A percentile compares a stretch with the other conserved stretches of the same genome.
These are phyloP conservation scores for Fusarium proliferatum DNA, from an alignment of 2,329 filamentous ascomycete genomes.

Conservation along the genomic window DNA sequence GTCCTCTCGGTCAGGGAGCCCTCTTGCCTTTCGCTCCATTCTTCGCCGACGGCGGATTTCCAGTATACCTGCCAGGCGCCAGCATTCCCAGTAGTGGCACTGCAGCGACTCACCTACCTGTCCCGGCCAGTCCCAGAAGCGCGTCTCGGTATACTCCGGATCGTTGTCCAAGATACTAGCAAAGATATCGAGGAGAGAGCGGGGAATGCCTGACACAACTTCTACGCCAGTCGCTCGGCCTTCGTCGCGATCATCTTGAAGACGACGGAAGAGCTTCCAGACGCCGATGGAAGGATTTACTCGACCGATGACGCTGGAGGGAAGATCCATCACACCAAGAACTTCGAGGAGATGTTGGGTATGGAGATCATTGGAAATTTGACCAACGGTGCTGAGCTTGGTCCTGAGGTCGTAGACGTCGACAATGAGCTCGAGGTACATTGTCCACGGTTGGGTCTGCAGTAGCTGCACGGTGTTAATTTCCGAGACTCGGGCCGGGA, in stretches of 20 bases:
- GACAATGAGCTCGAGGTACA: constrained; percentile 39
- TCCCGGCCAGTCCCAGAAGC: constrained; percentile 37
- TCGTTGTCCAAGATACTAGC: constrained; percentile 32
- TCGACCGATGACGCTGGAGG: constrained; percentile 33
- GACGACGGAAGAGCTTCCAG: constrained; percentile 37
- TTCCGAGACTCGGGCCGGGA: background rate
- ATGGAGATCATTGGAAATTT: constrained; percentile 22
- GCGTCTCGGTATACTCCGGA: constrained; percentile 33
- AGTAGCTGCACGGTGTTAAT: constrained; percentile 26
- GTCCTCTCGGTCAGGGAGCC: background rate
- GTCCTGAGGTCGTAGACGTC: constrained; percentile 33
- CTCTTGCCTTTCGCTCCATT: constrained; percentile 16
- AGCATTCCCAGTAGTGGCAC: constrained; percentile 40
- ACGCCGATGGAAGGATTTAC: constrained; percentile 27
- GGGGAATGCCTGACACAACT: constrained; percentile 35
- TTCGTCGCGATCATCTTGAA: constrained; percentile 23
- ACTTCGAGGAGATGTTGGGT: constrained; percentile 36
- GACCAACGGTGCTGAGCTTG: constrained; percentile 12
- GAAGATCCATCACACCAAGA: constrained; percentile 41
- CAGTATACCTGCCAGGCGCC: constrained; percentile 36
- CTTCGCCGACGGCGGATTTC: constrained; percentile 37
- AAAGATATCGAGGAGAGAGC: constrained; percentile 38
- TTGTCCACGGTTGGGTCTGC: constrained; percentile 39
- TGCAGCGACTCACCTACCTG: constrained; percentile 40
- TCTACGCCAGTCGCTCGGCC: constrained; percentile 26